Conservation (phyloP, 768 basidiomycete genomes). For the Russula griseocarnosa region DNA sequence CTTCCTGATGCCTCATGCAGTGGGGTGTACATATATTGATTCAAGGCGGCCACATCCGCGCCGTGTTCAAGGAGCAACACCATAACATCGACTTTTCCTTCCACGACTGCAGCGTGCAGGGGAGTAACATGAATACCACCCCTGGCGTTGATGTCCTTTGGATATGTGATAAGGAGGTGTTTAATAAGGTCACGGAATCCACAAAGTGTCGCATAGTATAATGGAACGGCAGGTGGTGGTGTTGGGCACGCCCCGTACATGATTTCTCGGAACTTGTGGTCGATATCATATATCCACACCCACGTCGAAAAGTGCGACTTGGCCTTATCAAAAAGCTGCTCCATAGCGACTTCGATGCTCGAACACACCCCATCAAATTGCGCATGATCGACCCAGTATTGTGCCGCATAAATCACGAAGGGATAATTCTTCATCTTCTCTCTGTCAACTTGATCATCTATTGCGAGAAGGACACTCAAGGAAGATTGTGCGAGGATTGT, state of each 20-base stretch:
- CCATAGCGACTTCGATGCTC: background rate
- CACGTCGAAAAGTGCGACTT: background rate
- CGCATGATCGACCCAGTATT: background rate
- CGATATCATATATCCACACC: slow-evolving; percentile 8
- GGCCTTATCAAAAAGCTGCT: background rate
- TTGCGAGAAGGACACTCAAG: background rate
- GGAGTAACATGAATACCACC: background rate
- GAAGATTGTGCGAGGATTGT: background rate
- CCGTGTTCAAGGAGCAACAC: background rate
- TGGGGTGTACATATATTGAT: background rate
- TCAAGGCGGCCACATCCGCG: background rate
- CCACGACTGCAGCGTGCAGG: background rate
- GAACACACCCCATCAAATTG: background rate
- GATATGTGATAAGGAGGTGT: background rate
- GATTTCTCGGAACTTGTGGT: background rate
- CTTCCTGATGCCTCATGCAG: background rate
- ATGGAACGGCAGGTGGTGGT: background rate
- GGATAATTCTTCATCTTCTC: background rate
- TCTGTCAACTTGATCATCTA: background rate
- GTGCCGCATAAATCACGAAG: background rate
- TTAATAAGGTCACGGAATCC: slow-evolving; percentile 1
- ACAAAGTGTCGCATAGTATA: slow-evolving; percentile 2
- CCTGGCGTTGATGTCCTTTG: background rate
- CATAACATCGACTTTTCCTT: background rate
- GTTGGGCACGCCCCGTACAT: background rate